These are phyloP conservation scores for Lentithecium fluviatile DNA, from an alignment of 495 filamentous ascomycete species.

Conservation along the genomic window DNA sequence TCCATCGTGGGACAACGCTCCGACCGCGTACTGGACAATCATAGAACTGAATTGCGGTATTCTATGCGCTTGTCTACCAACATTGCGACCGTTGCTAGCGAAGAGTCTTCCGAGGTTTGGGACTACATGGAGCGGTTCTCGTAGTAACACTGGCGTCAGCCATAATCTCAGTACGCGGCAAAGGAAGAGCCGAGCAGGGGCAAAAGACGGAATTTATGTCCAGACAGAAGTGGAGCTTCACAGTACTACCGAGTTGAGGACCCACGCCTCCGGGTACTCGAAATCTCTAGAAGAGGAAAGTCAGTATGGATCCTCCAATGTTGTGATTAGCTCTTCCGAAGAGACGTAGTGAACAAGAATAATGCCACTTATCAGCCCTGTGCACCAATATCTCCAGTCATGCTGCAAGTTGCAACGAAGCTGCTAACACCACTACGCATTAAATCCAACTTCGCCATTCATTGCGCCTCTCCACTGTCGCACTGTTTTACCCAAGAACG, in stretches of 20 bases:
- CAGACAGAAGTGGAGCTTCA: constrained; percentile 24
- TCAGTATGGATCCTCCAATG: too few relatives aligned
- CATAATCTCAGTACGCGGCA: background rate
- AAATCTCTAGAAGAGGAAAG: too few relatives aligned
- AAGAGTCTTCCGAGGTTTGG: constrained; percentile 13
- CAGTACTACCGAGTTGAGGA: constrained; percentile 19
- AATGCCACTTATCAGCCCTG: too few relatives aligned
- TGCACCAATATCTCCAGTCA: too few relatives aligned
- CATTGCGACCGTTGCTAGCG: constrained; percentile 21
- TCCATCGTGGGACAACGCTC: constrained; percentile 29
- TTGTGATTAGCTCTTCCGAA: too few relatives aligned
- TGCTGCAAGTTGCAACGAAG: too few relatives aligned
- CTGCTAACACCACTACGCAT: too few relatives aligned
- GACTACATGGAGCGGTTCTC: background rate
- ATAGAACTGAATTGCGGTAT: constrained; percentile 33
- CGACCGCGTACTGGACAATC: constrained; percentile 25
- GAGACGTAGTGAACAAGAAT: too few relatives aligned
- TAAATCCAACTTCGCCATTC: too few relatives aligned
- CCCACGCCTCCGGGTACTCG: background rate
- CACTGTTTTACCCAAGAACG: too few relatives aligned
- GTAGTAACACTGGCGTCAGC: background rate
- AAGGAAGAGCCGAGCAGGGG: background rate
- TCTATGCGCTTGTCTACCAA: constrained; percentile 31
- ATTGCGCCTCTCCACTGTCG: too few relatives aligned
- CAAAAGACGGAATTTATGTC: constrained; percentile 17